phyloP scores from a whole-genome alignment of 139 green algal genomes.

The Chlorella sp. region DNA sequence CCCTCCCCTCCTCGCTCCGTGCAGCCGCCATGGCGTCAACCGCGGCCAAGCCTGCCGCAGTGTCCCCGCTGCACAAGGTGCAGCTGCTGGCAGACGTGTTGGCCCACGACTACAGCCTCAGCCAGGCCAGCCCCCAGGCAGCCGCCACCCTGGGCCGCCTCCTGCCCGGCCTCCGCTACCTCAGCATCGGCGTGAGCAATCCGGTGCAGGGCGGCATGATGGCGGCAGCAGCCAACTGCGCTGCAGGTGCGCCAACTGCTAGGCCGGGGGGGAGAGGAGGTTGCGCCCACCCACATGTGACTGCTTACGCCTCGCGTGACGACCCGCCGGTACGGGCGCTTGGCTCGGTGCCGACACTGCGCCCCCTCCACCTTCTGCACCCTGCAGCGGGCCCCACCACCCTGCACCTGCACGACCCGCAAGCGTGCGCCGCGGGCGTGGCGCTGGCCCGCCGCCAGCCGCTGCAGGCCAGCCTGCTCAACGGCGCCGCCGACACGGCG shows the following conservation, averaged over 20 bases:
- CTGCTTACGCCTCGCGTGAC: not conserved
- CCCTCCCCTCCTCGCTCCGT: no score
- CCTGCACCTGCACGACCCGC: slow-evolving; percentile 22
- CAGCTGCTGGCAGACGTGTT: slow-evolving; percentile 22
- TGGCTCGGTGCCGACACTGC: not conserved
- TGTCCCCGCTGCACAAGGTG: not conserved
- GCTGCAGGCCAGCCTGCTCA: slow-evolving; percentile 2
- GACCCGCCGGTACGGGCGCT: no score
- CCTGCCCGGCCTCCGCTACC: slow-evolving; percentile 1
- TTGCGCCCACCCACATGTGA: no score
- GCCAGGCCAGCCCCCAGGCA: not conserved
- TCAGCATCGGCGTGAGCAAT: slow-evolving; percentile 22
- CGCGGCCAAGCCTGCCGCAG: not conserved
- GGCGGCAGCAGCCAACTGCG: slow-evolving; percentile 5
- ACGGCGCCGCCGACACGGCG: not conserved
- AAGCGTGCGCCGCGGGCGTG: not conserved
- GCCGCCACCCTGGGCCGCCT: not conserved
- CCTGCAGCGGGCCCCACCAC: slow-evolving; percentile 14
- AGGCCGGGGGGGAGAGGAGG: not conserved
- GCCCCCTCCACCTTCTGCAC: not conserved
- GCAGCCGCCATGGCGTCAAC: not conserved
- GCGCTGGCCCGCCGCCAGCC: not conserved
- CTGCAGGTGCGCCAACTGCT: not conserved
- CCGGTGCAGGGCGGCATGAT: not conserved
- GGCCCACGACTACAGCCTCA: slow-evolving; percentile 10